Evolutionary conservation across 202 grass and related monocot genomes (phyloP), one percentile per base, ranked within the genome.

Genomic region (Saccharum hybrid): DNA sequence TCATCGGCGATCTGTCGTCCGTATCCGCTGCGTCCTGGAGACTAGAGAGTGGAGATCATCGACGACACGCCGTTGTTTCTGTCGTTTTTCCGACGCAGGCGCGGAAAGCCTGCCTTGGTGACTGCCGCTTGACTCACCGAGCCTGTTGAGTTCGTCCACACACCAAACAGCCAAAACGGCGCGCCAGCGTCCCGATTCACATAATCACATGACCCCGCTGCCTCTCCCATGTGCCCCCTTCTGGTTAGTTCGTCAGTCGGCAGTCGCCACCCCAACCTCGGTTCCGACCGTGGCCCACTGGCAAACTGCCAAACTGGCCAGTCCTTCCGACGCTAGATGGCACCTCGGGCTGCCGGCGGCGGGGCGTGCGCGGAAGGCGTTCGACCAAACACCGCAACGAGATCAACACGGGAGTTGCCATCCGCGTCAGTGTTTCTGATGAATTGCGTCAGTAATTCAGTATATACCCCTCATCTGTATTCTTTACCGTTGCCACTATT

Each of bases 141-240:
- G 33, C 33, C 33, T 33, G 33, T 33, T 4, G 33, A 33, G 33
- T 4, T 33, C 33, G 9, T 11, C 22, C 67, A 42, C 39, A 10
- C 10, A 37, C 71, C 23, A 31, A 22, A 71, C 10, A 49, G 61
- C 12, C 23, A 28, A 63, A 26, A 42, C 46, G 31, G 45, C 31
- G n/a, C 64, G 45, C 31, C 31, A n/a, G 19, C 63, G 5, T 74
- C 18, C 76, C 40, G 41, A 37, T 80, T 68, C 43, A 64, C n/a
- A 60, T 21, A 10, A 60, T 67, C 41, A 63, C 54, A 19, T 8
- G 16, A 3, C 7, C 52, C 52, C 18, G 19, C 18, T 19, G 52
- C 52, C 18, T 56, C 51, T 56, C 18, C 43, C 15, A 52, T 49
- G 46, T 18, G 48, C 18, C 18, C 51, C 51, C 51, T 19, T 54